Base-by-base conservation (phyloP, 805 yeast species). In the Wickerhamiella qilinensis region DNA sequence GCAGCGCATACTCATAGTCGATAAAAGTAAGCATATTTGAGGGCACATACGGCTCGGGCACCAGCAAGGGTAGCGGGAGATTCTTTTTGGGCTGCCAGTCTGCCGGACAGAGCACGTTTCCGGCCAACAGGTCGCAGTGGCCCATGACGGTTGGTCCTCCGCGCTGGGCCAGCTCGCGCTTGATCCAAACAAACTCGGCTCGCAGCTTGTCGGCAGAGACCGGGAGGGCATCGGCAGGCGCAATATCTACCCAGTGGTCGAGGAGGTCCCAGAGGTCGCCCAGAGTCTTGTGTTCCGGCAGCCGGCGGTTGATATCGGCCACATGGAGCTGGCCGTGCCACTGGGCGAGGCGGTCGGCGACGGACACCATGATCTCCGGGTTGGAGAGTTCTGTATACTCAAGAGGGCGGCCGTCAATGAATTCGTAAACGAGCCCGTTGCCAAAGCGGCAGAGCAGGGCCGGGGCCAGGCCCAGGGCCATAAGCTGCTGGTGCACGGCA, bases 381-480 rank as follows among this genome's bases (percentile, higher is more conserved):
- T 64, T 47, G 22, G 68, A 58, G 40, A 79, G 58, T 47, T 79
- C 82, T 12, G 60, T 57, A 6, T 75, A 69, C 4, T 66, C 61
- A 27, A 77, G 59, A 0, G 86, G 68, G 21, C 76, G 53, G 8
- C 91, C 91, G 1, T 71, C 68, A 8, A 77, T 61, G 49, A 62
- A 79, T 4, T 82, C 85, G 50, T 79, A 79, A 11, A 79, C 69
- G 32, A 79, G 62, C 1, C 91, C 91, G 54, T 79, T 79, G 25
- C 72, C 69, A 48, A 80, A 77, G 37, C 80, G 58, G 3, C 81
- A 77, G 51, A 70, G 71, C 20, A 79, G 66, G 1, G 75, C 66
- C 1, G 91, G 83, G 0, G 88, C 88, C 43, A 79, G 64, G 2
- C 64, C 61, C 32, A 73, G 60, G 3, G 76, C 64, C 47, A 74